Base-by-base conservation (phyloP, 441 rosid genomes). In the Iberis amara region DNA sequence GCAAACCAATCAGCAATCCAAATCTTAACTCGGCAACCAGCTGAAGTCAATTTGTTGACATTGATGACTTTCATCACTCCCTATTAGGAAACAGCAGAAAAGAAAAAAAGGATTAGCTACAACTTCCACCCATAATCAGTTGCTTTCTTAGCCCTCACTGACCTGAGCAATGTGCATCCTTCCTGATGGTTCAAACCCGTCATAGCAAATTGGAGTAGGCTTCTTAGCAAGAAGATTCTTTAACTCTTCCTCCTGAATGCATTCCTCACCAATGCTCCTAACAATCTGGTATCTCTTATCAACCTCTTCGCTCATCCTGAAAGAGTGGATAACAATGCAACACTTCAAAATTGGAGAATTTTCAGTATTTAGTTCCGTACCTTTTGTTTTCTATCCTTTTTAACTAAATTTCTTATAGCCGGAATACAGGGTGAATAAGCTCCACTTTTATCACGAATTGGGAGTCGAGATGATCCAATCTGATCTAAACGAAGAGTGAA, bases 1-100 rank as follows among this genome's bases (percentile, higher is more conserved):
- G 98, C 98, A 85, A 87, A 91, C 98, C 98, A 87, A 59, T 91
- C 95, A 3, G 94, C 96, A 52, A 87, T 77, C 98, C 94, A 87
- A 4, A 87, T 83, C 51, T 85, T 87, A 55, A 91, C 78, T 53
- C 76, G 64, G 73, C 94, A 85, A 18, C 96, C 94, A 44, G 85
- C 84, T 54, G 81, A 73, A 9, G 84, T 85, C 83, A 85, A 46
- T 57, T 85, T 87, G 76, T 91, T 91, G 51, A 87, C 94, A 68
- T 73, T 91, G 21, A 85, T 68, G 0, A 72, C 46, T 79, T 91
- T 91, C 96, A 87, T 69, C 35, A 85, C 82, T 61, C 89, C 95
- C 95, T 90, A 33, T 10, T 18, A 18, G 21, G 37, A 33, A 33
- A 1, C 37, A 18, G 3, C n/a, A 8, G 9, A 33, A n/a, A 33